Conservation (phyloP, 495 filamentous ascomycete species). For the Hyaloscypha finlandica region DNA sequence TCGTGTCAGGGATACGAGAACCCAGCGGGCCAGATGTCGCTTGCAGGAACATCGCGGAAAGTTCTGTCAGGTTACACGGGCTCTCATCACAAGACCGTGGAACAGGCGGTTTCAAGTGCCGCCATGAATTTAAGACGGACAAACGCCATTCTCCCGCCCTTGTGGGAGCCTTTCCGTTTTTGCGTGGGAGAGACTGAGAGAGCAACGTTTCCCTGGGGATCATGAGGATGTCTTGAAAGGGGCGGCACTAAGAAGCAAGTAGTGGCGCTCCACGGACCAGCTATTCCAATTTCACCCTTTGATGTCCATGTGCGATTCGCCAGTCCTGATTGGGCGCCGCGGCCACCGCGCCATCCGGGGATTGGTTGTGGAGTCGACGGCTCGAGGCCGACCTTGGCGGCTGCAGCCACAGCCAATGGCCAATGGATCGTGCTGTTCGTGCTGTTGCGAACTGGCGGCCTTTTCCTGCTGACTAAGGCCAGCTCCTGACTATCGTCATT, state of each 20-base stretch:
- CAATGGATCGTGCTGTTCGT: background rate
- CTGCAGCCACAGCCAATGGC: slow-evolving; percentile 1
- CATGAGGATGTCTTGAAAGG: background rate
- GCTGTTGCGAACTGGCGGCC: background rate
- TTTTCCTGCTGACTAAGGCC: background rate
- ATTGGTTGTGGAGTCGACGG: background rate
- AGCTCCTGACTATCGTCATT: background rate
- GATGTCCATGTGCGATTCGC: background rate
- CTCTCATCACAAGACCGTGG: background rate
- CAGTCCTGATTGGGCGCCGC: background rate
- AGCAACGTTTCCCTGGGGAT: background rate
- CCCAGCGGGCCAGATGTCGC: no score
- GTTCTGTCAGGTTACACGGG: background rate
- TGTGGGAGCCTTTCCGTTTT: background rate
- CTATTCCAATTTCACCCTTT: background rate
- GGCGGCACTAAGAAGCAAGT: background rate
- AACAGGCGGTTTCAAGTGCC: background rate
- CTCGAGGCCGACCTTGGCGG: background rate
- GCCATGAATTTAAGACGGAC: background rate
- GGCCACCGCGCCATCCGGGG: background rate
- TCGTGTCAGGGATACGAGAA: background rate
- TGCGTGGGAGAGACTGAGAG: background rate
- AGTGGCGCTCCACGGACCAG: background rate
- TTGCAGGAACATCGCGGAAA: background rate
- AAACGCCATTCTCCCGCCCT: no score